Conservation (phyloP, 2,329 filamentous ascomycete genomes). For the Sordariomycetes sp. region DNA sequence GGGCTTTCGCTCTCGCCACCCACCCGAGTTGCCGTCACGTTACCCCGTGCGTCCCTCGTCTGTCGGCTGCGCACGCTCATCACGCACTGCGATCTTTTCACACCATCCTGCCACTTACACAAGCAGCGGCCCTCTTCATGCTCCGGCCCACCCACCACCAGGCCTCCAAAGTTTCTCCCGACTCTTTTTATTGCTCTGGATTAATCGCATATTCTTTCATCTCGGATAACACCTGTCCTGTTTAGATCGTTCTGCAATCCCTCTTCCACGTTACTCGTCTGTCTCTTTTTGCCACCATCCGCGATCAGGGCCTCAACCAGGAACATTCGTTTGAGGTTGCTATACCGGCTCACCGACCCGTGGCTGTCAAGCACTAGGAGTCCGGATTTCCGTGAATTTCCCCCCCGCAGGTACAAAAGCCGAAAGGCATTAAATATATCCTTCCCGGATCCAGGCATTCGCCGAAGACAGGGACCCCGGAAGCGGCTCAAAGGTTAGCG, state of each 20-base stretch:
- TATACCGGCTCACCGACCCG: background rate
- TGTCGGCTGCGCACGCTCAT: background rate
- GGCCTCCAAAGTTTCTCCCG: background rate
- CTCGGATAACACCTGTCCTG: background rate
- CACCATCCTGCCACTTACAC: background rate
- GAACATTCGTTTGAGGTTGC: background rate
- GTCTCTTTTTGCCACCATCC: background rate
- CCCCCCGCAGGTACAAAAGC: background rate
- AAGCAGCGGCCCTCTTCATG: background rate
- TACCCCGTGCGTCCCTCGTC: background rate
- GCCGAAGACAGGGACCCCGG: background rate
- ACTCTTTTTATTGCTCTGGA: background rate
- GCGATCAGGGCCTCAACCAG: background rate
- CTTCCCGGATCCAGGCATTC: background rate
- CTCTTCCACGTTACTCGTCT: background rate
- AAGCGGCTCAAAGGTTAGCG: background rate
- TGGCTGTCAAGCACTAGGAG: background rate
- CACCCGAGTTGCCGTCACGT: background rate
- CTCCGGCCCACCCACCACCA: background rate
- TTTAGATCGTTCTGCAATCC: background rate
- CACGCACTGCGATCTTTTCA: background rate
- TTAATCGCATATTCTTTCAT: background rate
- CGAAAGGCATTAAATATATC: constrained; percentile 3
- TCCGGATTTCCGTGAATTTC: background rate
- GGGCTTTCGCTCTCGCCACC: background rate